phyloP scores from a whole-genome alignment of 2,329 filamentous ascomycete genomes.

The Aspergillus fijiensis region DNA sequence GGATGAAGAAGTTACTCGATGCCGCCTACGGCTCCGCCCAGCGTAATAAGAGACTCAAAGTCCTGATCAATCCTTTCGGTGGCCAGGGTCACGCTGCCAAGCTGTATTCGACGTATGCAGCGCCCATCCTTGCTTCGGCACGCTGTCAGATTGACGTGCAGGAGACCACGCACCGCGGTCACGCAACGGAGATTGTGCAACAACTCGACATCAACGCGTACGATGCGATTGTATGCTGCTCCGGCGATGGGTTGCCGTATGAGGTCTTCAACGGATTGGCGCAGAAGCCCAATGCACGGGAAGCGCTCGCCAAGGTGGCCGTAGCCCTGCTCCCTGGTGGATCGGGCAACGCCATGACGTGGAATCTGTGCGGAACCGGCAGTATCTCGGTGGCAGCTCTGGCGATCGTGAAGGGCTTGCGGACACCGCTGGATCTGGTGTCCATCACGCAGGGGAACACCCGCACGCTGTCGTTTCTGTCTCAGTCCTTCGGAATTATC shows the following conservation, averaged over 20 bases:
- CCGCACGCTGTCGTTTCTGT: slow-evolving; percentile 81
- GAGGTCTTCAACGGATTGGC: slow-evolving; percentile 94
- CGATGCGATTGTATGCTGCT: slow-evolving; percentile 85
- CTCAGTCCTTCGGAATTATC: slow-evolving; percentile 83
- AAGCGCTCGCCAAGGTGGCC: slow-evolving; percentile 73
- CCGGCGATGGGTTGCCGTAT: slow-evolving; percentile 86
- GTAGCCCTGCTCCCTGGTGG: slow-evolving; percentile 88
- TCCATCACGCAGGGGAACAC: slow-evolving; percentile 79
- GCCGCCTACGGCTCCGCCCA: slow-evolving; percentile 69
- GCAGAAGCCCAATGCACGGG: slow-evolving; percentile 69
- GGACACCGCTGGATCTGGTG: slow-evolving; percentile 80
- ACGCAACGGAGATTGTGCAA: slow-evolving; percentile 75
- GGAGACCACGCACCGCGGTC: slow-evolving; percentile 68
- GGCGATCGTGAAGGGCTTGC: slow-evolving; percentile 80
- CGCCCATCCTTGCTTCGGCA: slow-evolving; percentile 80
- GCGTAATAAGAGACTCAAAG: slow-evolving; percentile 73
- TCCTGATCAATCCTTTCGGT: slow-evolving; percentile 87
- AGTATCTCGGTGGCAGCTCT: slow-evolving; percentile 74
- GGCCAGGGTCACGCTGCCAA: slow-evolving; percentile 75
- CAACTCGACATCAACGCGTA: slow-evolving; percentile 74
- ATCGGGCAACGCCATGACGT: slow-evolving; percentile 89
- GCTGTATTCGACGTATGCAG: slow-evolving; percentile 71
- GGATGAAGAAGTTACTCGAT: slow-evolving; percentile 65
- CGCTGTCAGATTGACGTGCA: slow-evolving; percentile 73
- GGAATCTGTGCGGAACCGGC: slow-evolving; percentile 82